phyloP scores from a whole-genome alignment of 1,139 yeast genomes.

The Kodamaea anthophila region DNA sequence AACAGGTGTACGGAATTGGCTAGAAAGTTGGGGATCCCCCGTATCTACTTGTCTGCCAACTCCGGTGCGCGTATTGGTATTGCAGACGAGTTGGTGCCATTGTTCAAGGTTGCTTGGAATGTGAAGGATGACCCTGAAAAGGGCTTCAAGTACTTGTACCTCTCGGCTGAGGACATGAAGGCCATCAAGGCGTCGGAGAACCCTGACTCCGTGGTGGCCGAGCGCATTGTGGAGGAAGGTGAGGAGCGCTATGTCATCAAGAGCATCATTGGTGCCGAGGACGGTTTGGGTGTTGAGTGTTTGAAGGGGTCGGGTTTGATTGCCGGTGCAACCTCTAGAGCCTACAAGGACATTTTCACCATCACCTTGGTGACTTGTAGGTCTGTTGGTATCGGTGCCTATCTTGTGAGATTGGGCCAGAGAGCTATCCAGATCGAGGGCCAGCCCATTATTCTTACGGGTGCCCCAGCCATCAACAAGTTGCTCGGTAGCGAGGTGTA shows the following conservation, averaged over 20 bases:
- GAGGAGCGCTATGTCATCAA: constrained; percentile 75
- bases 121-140: constrained; percentile 66
- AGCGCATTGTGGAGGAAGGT: constrained; percentile 77
- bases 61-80: constrained; percentile 98
- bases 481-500: constrained; percentile 94
- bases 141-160: constrained; percentile 86
- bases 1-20: constrained; percentile 90
- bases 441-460: constrained; percentile 95
- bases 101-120: constrained; percentile 90
- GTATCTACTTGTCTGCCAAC: constrained; percentile 93
- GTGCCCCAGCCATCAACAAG: constrained; percentile 98
- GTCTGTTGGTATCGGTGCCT: constrained; percentile 99
- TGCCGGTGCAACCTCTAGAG: constrained; percentile 97
- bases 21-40: constrained; percentile 83
- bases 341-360: constrained; percentile 95
- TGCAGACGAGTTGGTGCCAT: constrained; percentile 91
- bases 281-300: constrained; percentile 97
- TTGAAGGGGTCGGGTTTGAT: constrained; percentile 95
- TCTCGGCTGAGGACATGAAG: constrained; percentile 62
- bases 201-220: constrained; percentile 62
- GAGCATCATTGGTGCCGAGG: constrained; percentile 87
- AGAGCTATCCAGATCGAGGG: constrained; percentile 98
- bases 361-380: constrained; percentile 95
- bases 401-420: constrained; percentile 94
- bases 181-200: constrained; percentile 56